Evolutionary conservation across 2,329 filamentous ascomycete genomes (phyloP), one percentile per base, ranked within the genome.

Genomic region (Neofusicoccum kwambonambiense): DNA sequence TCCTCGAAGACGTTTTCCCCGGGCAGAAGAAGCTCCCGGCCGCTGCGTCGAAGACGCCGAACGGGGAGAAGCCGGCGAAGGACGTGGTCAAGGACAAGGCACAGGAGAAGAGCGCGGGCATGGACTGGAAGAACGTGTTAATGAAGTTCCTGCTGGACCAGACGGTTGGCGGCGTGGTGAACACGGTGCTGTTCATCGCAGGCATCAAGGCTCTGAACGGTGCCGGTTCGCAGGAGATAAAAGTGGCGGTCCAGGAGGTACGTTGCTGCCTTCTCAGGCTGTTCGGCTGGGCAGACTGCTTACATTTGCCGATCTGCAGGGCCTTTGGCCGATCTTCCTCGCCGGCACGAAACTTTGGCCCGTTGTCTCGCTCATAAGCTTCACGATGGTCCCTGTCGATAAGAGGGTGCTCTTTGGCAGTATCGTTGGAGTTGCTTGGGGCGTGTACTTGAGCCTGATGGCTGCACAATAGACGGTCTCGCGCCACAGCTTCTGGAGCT

Each of bases 331-430:
- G 13, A 74, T 78, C 71, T 70, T 75, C 64, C 69, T 72, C 62
- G 91, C 92, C 0, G 89, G 91, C 1, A 87, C 89, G 78, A 89
- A 85, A 72, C 81, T 93, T 65, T 92, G 91, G 86, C 91, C 91
- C 1, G 70, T 84, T 3, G 87, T 93, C 22, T 90, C 88, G 67
- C 73, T 90, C 17, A 73, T 91, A 67, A 90, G 90, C 80, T 93
- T 90, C 72, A 83, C 87, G 1, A 79, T 92, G 66, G 84, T 90
- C 68, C 90, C 88, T n/a, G 86, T 92, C 3, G 85, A 92, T 71
- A 83, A 84, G 61, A 82, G 91, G 42, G 89, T 90, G 58, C 78
- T 93, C 39, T 84, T 93, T 67, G 90, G 88, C n/a, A 87, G 87
- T 69, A 75, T 89, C 58, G 90, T 89, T 17, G 90, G 91, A 4